Evolutionary conservation across 176 grass and related monocot species (phyloP).

Genomic region (Paspalum notatum): DNA sequence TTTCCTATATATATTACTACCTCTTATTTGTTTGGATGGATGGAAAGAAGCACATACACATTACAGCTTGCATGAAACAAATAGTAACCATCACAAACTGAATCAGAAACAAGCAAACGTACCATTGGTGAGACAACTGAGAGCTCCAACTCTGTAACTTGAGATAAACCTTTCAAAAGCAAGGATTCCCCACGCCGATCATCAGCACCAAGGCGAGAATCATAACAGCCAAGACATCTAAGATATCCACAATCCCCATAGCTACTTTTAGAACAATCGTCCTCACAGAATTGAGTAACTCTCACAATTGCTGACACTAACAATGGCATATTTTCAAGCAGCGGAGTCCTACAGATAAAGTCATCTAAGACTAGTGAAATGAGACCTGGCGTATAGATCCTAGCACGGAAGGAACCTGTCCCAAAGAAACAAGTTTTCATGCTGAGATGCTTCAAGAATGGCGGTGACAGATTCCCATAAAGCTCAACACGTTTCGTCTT

Average conservation of each 20-base stretch:
- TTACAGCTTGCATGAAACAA: too few species aligned
- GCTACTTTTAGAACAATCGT: neutral
- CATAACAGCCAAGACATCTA: neutral
- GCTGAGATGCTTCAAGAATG: conserved; percentile 19
- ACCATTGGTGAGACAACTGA: neutral
- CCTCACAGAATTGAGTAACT: neutral
- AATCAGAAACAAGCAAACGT: neutral
- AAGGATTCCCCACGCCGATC: neutral
- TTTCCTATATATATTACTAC: too few species aligned
- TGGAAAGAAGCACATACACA: too few species aligned
- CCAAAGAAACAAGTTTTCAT: neutral
- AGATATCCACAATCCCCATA: neutral
- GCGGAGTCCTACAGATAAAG: neutral
- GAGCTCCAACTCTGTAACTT: neutral
- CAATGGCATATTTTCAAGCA: neutral
- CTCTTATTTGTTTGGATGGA: too few species aligned
- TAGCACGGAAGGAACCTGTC: neutral
- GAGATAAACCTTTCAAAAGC: conserved; percentile 1
- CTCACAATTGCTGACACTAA: neutral
- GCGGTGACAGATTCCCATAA: neutral
- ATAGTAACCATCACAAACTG: neutral
- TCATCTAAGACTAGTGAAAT: neutral
- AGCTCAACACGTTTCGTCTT: neutral
- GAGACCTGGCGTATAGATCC: neutral
- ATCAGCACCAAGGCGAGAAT: neutral